A percentile compares a stretch with the other conserved stretches of the same genome.
Evolutionary conservation across 345 rosid genomes (phyloP).

Genomic region (Salix exigua): DNA sequence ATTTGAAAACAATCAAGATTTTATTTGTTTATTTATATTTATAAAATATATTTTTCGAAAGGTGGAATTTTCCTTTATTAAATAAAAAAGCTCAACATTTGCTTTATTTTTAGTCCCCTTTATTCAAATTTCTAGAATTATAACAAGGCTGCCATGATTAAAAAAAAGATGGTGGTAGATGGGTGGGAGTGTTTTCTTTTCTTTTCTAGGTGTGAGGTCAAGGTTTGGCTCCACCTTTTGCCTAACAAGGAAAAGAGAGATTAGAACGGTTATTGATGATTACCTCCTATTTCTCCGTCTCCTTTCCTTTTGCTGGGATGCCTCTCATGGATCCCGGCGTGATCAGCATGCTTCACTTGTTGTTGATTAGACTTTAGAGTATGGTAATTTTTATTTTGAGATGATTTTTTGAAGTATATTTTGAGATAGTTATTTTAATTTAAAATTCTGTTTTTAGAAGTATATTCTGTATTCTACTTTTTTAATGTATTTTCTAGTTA

Average conservation of each 20-base stretch:
- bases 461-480: no score
- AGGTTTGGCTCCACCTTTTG: slow-evolving; percentile 9
- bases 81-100: no score
- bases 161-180: background rate
- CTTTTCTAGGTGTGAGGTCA: slow-evolving; percentile 7
- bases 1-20: accelerated
- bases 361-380: no score
- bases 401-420: no score
- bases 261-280: background rate
- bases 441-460: no score
- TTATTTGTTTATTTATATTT: no score
- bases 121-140: background rate
- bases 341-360: background rate
- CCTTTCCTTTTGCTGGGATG: background rate
- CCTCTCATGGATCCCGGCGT: slow-evolving; percentile 2
- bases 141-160: background rate
- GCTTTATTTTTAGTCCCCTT: background rate
- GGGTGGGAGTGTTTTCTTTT: slow-evolving; percentile 1
- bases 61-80: no score
- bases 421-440: no score
- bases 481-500: no score
- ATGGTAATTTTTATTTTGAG: no score
- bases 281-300: background rate
- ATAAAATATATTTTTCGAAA: no score
- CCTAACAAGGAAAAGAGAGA: slow-evolving; percentile 6